Evolutionary conservation across 1,139 yeast genomes (phyloP).

Genomic region (Yamadazyma triangularis): DNA sequence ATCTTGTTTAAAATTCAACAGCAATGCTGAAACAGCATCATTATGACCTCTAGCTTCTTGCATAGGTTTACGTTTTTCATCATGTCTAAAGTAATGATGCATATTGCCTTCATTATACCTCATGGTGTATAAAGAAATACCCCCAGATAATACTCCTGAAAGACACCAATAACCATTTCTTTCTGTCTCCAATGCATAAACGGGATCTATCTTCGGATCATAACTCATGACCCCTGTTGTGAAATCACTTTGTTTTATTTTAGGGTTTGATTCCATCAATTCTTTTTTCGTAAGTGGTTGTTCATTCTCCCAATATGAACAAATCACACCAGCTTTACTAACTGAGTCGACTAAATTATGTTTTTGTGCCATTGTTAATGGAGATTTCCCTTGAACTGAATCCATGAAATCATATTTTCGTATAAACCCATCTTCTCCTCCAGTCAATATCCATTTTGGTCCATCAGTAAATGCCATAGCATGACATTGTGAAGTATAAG

Average conservation of each 20-base stretch:
- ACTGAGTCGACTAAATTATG: slow-evolving; percentile 87
- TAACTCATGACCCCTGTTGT: slow-evolving; percentile 41
- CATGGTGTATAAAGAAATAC: slow-evolving; percentile 78
- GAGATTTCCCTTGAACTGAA: slow-evolving; percentile 85
- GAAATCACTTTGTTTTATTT: slow-evolving; percentile 40
- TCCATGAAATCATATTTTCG: slow-evolving; percentile 83
- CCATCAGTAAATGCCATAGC: slow-evolving; percentile 77
- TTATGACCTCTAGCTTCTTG: slow-evolving; percentile 43
- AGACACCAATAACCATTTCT: slow-evolving; percentile 80
- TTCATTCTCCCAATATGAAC: slow-evolving; percentile 95
- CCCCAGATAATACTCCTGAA: slow-evolving; percentile 81
- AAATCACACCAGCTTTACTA: slow-evolving; percentile 75
- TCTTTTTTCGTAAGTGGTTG: slow-evolving; percentile 57
- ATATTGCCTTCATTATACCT: slow-evolving; percentile 80
- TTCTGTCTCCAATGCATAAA: slow-evolving; percentile 81
- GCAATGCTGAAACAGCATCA: slow-evolving; percentile 70
- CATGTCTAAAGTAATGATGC: slow-evolving; percentile 65
- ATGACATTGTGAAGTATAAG: slow-evolving; percentile 67
- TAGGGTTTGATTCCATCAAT: slow-evolving; percentile 39
- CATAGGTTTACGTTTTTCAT: slow-evolving; percentile 13
- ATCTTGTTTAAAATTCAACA: slow-evolving; percentile 57
- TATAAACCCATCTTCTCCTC: slow-evolving; percentile 95
- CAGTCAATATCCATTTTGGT: slow-evolving; percentile 84
- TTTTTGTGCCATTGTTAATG: slow-evolving; percentile 85
- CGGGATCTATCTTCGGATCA: slow-evolving; percentile 76